Base-by-base conservation (phyloP, 169 alveolate species). In the Babesia sp. region DNA sequence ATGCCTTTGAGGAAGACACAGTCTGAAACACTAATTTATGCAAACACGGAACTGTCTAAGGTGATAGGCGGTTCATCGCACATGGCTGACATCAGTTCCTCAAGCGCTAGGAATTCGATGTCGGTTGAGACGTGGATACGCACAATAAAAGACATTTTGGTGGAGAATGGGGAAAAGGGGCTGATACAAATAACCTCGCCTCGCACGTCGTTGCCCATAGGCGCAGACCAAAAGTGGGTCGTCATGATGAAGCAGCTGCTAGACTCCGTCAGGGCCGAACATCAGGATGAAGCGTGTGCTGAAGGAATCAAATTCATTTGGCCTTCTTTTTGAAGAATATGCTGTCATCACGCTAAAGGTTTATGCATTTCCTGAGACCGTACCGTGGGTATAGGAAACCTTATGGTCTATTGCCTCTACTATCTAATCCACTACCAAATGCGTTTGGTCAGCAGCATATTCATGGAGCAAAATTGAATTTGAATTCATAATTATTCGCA, bases 301-400 rank as follows among this genome's bases (percentile, higher is more conserved):
- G 79, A 69, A 4, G 83, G 50, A 6, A 28, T 72, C 22, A 72
- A 33, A 63, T 72, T 72, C 31, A 72, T 59, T 9, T 72, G 83
- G 83, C 75, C 83, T 7, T 56, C 75, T 11, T 20, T 51, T 8
- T 51, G 26, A 58, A 22, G 16, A 16, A 16, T 16, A 16, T 16
- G n/a, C n/a, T n/a, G n/a, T n/a, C n/a, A n/a, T n/a, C n/a, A n/a
- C n/a, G n/a, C n/a, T n/a, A n/a, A n/a, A n/a, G n/a, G n/a, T n/a
- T n/a, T n/a, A n/a, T n/a, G n/a, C n/a, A n/a, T n/a, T n/a, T n/a
- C n/a, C n/a, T n/a, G n/a, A n/a, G n/a, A n/a, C n/a, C n/a, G n/a
- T n/a, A n/a, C n/a, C n/a, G n/a, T n/a, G n/a, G n/a, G n/a, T n/a
- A n/a, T n/a, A n/a, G n/a, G n/a, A n/a, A n/a, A n/a, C n/a, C n/a